Evolutionary conservation across 768 basidiomycete species (phyloP).

Genomic region (Lyophyllum decastes): DNA sequence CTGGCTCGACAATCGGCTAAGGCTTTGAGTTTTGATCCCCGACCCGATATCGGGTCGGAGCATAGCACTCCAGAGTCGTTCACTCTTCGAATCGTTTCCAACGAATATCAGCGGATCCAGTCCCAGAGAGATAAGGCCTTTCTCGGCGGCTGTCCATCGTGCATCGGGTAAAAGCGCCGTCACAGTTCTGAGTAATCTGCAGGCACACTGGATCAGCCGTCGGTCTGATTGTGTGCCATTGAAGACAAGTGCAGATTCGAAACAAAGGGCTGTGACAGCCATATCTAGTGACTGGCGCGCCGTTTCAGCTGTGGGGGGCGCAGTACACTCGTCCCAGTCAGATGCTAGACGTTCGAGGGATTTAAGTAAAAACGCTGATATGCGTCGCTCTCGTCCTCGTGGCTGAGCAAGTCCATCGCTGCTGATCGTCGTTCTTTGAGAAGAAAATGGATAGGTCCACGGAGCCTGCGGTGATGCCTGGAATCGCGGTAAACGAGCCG

Average conservation of each 20-base stretch:
- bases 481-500: conserved; percentile 59
- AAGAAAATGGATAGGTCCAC: not conserved
- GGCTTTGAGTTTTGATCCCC: conserved; percentile 63
- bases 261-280: conserved; percentile 63
- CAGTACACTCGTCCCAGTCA: conserved; percentile 49
- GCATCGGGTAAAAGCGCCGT: conserved; percentile 39
- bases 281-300: conserved; percentile 72
- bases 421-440: conserved; percentile 1
- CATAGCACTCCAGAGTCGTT: conserved; percentile 46
- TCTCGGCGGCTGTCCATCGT: conserved; percentile 64
- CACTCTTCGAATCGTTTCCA: conserved; percentile 28
- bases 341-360: conserved; percentile 50
- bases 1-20: conserved; percentile 35
- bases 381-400: conserved; percentile 57
- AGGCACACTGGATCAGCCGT: conserved; percentile 63
- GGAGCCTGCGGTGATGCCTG: not conserved
- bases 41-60: conserved; percentile 42
- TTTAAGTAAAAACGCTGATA: conserved; percentile 65
- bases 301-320: conserved; percentile 57
- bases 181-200: conserved; percentile 43
- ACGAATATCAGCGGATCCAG: conserved; percentile 65
- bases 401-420: conserved; percentile 41
- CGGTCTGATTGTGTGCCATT: conserved; percentile 67
- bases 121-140: conserved; percentile 61
- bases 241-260: conserved; percentile 63